These are phyloP conservation scores for Salix exigua DNA, from an alignment of 345 rosid genomes.

Conservation along the genomic window DNA sequence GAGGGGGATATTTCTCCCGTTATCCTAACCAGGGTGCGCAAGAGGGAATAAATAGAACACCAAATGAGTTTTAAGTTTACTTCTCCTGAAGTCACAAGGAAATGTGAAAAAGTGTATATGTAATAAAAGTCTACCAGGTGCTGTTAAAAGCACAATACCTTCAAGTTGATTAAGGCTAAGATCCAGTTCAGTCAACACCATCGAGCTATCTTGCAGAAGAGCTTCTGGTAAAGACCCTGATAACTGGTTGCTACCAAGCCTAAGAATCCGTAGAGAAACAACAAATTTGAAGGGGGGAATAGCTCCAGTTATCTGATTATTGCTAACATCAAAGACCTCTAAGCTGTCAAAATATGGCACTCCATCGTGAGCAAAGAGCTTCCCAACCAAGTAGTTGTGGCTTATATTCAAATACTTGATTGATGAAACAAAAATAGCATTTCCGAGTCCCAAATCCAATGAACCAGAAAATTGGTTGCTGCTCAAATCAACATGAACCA, in stretches of 20 bases:
- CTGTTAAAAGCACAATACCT: conserved; percentile 41
- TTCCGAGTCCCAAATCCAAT: conserved; percentile 64
- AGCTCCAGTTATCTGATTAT: conserved; percentile 57
- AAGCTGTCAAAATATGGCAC: conserved; percentile 75
- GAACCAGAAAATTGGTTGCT: conserved; percentile 68
- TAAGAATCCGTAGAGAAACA: conserved; percentile 68
- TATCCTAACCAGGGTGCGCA: background rate
- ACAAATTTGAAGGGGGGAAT: conserved; percentile 74
- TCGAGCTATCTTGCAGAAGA: conserved; percentile 69
- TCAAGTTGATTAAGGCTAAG: conserved; percentile 73
- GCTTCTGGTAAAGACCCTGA: conserved; percentile 64
- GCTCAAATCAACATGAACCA: conserved; percentile 61
- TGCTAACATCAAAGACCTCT: conserved; percentile 86
- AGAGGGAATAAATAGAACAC: background rate
- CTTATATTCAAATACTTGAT: conserved; percentile 62
- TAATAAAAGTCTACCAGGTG: background rate
- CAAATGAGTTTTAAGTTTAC: background rate
- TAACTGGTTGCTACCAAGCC: conserved; percentile 62
- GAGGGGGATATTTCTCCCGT: no score
- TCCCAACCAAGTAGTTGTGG: conserved; percentile 51
- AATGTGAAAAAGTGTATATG: background rate
- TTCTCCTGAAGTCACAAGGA: background rate
- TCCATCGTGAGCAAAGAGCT: conserved; percentile 76
- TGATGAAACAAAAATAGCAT: conserved; percentile 57
- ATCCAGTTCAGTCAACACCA: conserved; percentile 74